Conservation (phyloP, 2,329 filamentous ascomycete species). For the Fusarium tuaranense region DNA sequence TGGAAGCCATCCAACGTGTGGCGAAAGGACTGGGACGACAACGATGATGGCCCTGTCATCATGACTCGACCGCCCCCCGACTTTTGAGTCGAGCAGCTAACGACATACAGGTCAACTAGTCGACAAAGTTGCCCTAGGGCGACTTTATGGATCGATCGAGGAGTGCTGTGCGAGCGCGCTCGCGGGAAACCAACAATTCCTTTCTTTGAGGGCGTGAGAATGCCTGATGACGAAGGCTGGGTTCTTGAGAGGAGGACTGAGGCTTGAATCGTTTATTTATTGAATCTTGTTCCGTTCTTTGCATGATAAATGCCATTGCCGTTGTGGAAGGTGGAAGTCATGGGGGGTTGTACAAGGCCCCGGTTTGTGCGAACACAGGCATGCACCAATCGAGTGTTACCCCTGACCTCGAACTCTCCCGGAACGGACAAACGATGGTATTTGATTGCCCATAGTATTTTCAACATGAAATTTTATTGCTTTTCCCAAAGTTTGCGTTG, state of each 20-base stretch:
- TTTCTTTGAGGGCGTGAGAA: background rate
- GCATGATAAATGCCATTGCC: background rate
- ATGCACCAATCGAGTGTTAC: background rate
- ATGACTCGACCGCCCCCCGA: background rate
- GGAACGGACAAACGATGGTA: background rate
- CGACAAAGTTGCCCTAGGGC: background rate
- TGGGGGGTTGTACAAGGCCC: background rate
- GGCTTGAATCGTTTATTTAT: background rate
- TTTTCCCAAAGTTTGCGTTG: background rate
- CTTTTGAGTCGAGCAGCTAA: constrained; percentile 2
- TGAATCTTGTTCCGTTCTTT: background rate
- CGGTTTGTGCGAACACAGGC: background rate
- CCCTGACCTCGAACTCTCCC: background rate
- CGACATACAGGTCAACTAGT: background rate
- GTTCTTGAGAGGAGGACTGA: background rate
- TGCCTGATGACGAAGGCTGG: background rate
- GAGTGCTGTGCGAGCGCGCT: background rate
- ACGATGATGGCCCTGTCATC: background rate
- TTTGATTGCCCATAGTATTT: background rate
- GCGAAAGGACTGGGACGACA: background rate
- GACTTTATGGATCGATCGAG: background rate
- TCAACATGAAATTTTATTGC: background rate
- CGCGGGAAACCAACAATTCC: background rate
- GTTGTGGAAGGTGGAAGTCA: background rate
- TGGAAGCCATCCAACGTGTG: background rate